phyloP scores from a whole-genome alignment of 2,329 filamentous ascomycete species.

The Colletotrichum australisinense region DNA sequence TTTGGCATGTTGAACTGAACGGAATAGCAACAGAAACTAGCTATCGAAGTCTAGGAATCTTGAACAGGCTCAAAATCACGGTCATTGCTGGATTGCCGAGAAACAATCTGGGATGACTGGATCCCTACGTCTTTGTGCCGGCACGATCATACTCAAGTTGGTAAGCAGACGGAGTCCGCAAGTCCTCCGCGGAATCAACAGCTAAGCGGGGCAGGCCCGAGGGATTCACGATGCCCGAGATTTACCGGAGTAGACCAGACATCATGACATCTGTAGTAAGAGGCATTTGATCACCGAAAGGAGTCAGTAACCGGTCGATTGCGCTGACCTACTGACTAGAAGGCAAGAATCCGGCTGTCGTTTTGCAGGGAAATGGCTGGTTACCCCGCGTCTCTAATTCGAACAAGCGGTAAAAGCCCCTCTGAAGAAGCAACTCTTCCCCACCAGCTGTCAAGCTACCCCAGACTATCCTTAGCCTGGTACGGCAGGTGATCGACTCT shows the following conservation, averaged over 20 bases:
- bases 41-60: neutral
- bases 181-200: too few species aligned
- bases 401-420: conserved; percentile 1
- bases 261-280: neutral
- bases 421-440: conserved; percentile 17
- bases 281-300: neutral
- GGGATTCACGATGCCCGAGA: too few species aligned
- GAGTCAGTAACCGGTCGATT: neutral
- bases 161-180: too few species aligned
- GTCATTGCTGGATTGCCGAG: too few species aligned
- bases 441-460: conserved; percentile 2
- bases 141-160: too few species aligned
- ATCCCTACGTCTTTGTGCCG: too few species aligned
- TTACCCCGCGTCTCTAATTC: conserved; percentile 8
- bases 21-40: neutral
- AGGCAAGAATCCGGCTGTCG: neutral
- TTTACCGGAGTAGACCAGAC: neutral
- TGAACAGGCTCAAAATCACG: too few species aligned
- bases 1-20: neutral
- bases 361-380: neutral
- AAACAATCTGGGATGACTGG: too few species aligned
- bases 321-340: neutral
- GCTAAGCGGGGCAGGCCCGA: too few species aligned
- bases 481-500: conserved; percentile 13
- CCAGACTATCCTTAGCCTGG: neutral